Conservation (phyloP, 805 yeast genomes). For the Groenewaldozyma tartarivorans region DNA sequence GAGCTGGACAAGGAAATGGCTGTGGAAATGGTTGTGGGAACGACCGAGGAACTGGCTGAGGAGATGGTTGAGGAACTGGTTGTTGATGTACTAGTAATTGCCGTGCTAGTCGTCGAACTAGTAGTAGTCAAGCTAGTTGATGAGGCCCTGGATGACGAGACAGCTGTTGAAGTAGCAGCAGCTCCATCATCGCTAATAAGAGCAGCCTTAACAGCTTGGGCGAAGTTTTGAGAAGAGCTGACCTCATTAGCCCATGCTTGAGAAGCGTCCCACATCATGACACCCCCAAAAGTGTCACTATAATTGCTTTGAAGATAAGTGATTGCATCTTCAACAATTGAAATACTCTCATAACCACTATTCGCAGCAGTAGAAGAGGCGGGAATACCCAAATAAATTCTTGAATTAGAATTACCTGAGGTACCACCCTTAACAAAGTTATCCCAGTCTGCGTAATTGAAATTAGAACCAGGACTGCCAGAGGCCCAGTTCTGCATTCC, state of each 20-base stretch:
- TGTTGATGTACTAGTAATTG: background rate
- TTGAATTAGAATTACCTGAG: constrained; percentile 43
- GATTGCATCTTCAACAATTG: constrained; percentile 20
- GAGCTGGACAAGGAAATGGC: background rate
- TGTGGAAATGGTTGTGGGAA: background rate
- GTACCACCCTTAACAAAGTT: constrained; percentile 32
- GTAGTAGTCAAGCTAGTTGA: background rate
- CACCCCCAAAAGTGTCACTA: constrained; percentile 42
- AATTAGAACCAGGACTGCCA: constrained; percentile 21
- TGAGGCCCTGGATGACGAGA: background rate
- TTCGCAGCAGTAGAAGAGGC: constrained; percentile 43
- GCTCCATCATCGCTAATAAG: background rate
- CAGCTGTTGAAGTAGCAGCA: constrained; percentile 4
- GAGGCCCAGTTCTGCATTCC: constrained; percentile 23
- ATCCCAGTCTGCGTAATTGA: constrained; percentile 43
- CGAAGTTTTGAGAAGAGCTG: constrained; percentile 35
- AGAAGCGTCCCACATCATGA: constrained; percentile 82
- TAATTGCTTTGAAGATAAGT: constrained; percentile 16
- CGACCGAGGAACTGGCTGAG: background rate
- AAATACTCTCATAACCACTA: constrained; percentile 39
- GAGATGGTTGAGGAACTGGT: background rate
- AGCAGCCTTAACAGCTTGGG: constrained; percentile 35
- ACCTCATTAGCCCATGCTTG: constrained; percentile 40
- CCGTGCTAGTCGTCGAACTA: background rate
- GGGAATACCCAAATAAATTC: constrained; percentile 55